Base-by-base conservation (phyloP, 1,139 yeast genomes). In the Zygosaccharomyces sapae region DNA sequence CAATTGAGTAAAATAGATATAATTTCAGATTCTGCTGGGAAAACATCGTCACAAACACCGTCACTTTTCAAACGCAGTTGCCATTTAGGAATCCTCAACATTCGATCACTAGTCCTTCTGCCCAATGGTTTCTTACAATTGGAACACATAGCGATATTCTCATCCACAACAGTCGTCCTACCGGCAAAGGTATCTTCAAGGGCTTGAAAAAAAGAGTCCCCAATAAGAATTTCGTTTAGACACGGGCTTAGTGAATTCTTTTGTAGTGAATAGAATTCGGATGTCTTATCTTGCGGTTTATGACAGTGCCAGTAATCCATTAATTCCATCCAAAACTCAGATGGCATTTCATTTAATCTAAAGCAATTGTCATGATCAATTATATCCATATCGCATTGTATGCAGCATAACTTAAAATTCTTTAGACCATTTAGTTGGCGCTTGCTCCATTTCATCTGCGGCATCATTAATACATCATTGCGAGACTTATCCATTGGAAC, bases 291-390 rank as follows among this genome's bases (percentile, higher is more conserved):
- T 19, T 72, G 71, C 0, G 98, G 97, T 62, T 89, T 89, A 63
- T 92, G 97, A 62, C 98, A 92, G 65, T 92, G 97, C 98, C 98
- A 92, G 55, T 85, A 86, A 52, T 92, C 97, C 96, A 92, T 86
- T 77, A 92, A 72, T 62, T 92, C 98, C 9, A 86, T 80, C 98
- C 98, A 92, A 46, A 81, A 73, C 58, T 89, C 97, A 1, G 95
- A 85, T 0, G 98, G 98, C 82, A 90, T 77, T 39, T 87, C 86
- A 54, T 72, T 67, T 39, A 83, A 66, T 30, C 45, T 56, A 5
- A 31, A 27, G 36, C 56, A 58, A 35, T 61, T 56, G 2, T 42
- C 24, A 4, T 35, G 38, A 5, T 47, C 37, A 8, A 62, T 43
- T 8, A 59, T 36, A 8, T 9, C 4, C 6, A 27, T 20, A 2